A percentile compares a stretch with the other conserved stretches of the same genome.
These are phyloP conservation scores for Capsicum chinense DNA, from an alignment of 257 asterid genomes.

Conservation along the genomic window DNA sequence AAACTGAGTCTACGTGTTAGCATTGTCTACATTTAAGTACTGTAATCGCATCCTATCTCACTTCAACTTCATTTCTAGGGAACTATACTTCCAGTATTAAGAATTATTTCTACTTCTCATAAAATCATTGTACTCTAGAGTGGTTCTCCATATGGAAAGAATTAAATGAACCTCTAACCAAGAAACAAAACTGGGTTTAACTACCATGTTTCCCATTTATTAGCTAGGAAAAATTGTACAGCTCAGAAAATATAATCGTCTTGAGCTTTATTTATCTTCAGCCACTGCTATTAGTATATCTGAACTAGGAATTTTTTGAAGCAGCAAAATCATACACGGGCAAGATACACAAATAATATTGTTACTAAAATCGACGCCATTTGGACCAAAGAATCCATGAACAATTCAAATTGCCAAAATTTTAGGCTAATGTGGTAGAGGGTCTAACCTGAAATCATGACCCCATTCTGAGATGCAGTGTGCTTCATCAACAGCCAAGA, in stretches of 20 bases:
- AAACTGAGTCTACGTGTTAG: neutral
- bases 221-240: neutral
- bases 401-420: slow-evolving; percentile 7
- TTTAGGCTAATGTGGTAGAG: neutral
- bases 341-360: slow-evolving; percentile 20
- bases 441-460: slow-evolving; percentile 78
- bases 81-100: neutral
- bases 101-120: slow-evolving; percentile 9
- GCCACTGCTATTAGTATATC: neutral
- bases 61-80: slow-evolving; percentile 1
- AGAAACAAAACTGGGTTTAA: neutral
- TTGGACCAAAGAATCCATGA: slow-evolving; percentile 12
- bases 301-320: neutral
- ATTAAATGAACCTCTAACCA: neutral
- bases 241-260: slow-evolving; percentile 22
- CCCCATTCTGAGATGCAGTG: slow-evolving; percentile 99
- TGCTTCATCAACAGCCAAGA: slow-evolving; percentile 96
- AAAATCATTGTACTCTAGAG: slow-evolving; percentile 17
- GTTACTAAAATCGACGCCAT: neutral
- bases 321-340: neutral
- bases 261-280: slow-evolving; percentile 6
- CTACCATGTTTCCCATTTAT: slow-evolving; percentile 4
- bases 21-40: neutral
- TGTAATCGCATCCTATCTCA: neutral
- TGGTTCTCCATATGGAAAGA: neutral